Conservation (phyloP, 2,329 filamentous ascomycete genomes). For the Monosporascus sp. region DNA sequence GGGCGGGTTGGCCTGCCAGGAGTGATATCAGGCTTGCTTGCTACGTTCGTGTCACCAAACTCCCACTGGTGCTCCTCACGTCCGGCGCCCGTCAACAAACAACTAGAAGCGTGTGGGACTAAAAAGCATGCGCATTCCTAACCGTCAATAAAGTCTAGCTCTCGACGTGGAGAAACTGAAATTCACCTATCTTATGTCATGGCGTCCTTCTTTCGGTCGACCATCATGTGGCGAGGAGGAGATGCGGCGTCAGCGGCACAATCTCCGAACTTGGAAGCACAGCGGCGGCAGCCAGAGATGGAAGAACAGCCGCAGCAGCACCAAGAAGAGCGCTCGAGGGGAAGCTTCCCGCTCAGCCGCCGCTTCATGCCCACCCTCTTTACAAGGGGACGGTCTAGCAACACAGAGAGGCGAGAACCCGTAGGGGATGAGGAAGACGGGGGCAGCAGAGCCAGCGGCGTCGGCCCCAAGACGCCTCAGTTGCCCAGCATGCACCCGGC, state of each 20-base stretch:
- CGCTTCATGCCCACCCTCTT: conserved; percentile 11
- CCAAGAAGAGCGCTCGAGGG: conserved; percentile 6
- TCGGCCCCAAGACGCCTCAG: conserved; percentile 44
- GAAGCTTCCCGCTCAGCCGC: conserved; percentile 9
- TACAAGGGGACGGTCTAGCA: conserved; percentile 6
- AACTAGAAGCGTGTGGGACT: not conserved
- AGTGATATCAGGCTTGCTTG: not conserved
- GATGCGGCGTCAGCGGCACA: conserved; percentile 7
- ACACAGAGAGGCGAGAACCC: conserved; percentile 8
- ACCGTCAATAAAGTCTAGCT: conserved; percentile 10
- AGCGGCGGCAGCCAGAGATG: conserved; percentile 12
- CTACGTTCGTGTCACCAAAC: not conserved
- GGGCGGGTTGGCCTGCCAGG: not conserved
- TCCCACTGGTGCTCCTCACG: not conserved
- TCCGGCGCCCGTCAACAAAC: not conserved
- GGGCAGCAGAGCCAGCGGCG: conserved; percentile 18
- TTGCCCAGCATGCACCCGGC: conserved; percentile 25
- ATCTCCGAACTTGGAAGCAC: conserved; percentile 11
- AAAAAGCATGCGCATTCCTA: conserved; percentile 13
- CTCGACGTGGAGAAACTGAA: not conserved
- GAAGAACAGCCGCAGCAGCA: conserved; percentile 9
- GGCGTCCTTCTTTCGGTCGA: conserved; percentile 17
- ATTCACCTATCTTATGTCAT: conserved; percentile 6
- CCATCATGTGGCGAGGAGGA: conserved; percentile 13
- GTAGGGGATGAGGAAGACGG: conserved; percentile 2